A percentile compares a stretch with the other conserved stretches of the same genome.
These are phyloP conservation scores for Lepidium sativum DNA, from an alignment of 345 rosid species.

Conservation along the genomic window DNA sequence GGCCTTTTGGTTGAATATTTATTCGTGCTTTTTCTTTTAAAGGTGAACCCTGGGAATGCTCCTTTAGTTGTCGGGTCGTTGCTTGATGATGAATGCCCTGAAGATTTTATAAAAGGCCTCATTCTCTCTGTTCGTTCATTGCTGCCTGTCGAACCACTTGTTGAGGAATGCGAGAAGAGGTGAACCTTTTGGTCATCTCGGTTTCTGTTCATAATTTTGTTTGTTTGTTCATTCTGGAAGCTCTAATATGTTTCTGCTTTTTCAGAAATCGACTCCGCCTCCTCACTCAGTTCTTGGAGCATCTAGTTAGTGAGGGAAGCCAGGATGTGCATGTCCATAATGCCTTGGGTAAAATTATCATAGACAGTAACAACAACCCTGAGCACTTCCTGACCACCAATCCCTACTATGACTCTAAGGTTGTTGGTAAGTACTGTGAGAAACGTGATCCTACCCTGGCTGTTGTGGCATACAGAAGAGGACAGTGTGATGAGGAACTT, in stretches of 20 bases:
- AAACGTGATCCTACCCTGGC: slow-evolving; percentile 99
- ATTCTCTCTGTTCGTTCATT: slow-evolving; percentile 81
- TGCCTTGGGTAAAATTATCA: slow-evolving; percentile 98
- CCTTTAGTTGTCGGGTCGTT: slow-evolving; percentile 89
- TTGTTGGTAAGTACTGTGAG: slow-evolving; percentile 99
- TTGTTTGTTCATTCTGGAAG: not conserved
- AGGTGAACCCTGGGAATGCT: slow-evolving; percentile 99
- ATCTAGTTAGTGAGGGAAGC: slow-evolving; percentile 99
- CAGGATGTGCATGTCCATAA: slow-evolving; percentile 98
- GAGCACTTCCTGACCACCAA: slow-evolving; percentile 98
- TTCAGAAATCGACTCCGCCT: slow-evolving; percentile 96
- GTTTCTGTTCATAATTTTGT: not conserved
- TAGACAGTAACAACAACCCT: slow-evolving; percentile 98
- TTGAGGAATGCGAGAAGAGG: slow-evolving; percentile 90
- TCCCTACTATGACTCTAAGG: slow-evolving; percentile 94
- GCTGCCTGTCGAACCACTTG: slow-evolving; percentile 86
- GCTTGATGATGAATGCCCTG: slow-evolving; percentile 97
- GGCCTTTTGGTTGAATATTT: not conserved
- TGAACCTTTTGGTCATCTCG: slow-evolving; percentile 16
- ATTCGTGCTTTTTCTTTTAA: slow-evolving; percentile 5
- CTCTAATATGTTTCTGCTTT: slow-evolving; percentile 26
- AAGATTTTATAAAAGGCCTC: slow-evolving; percentile 96
- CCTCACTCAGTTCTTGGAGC: slow-evolving; percentile 99
- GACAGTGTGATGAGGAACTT: slow-evolving; percentile 97
- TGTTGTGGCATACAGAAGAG: slow-evolving; percentile 94